Base-by-base conservation (phyloP, 2,329 filamentous ascomycete species). In the Pleomassaria siparia region DNA sequence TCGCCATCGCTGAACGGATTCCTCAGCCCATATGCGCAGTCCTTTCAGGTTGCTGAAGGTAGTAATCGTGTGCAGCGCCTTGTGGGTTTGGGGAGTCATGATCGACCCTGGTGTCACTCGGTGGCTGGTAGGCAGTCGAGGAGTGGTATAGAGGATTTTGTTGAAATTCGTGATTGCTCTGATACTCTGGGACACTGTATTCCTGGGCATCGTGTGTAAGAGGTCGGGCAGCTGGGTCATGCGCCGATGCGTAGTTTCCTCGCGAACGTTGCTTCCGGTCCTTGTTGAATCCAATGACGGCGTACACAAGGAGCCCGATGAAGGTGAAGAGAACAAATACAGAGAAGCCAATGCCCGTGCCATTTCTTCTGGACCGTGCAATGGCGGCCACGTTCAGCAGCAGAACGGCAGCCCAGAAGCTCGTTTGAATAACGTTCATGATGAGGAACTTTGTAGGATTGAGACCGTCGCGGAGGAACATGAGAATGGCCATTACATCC, bases 291-390 rank as follows among this genome's bases (percentile, higher is more conserved):
- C 49, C 54, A 49, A 73, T 56, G 33, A 60, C 58, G 20, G 67
- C 66, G 59, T 76, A 75, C 46, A 73, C 60, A 51, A 75, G 64
- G 48, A 73, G 66, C 33, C 58, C 63, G 40, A 74, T 33, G 51
- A 69, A 69, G 6, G 65, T 55, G 11, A 67, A 50, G 72, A 73
- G 66, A 36, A 73, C 54, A 33, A 71, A 58, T 30, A 70, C 46
- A 32, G 53, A 58, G 40, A 69, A 61, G 0, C 58, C 58, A 28
- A 67, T 51, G 20, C 59, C 61, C 10, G 50, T 54, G 21, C 53
- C 43, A 41, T 50, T 63, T n/a, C 46, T 54, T 24, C 58, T 24
- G 2, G 21, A 51, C 22, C 49, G 43, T 13, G 46, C 54, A 20
- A 66, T 56, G 11, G 58, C 56, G 13, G 65, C 58, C n/a, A 69